Evolutionary conservation across 805 yeast genomes (phyloP).

Genomic region (Nakazawaea wyomingensis): DNA sequence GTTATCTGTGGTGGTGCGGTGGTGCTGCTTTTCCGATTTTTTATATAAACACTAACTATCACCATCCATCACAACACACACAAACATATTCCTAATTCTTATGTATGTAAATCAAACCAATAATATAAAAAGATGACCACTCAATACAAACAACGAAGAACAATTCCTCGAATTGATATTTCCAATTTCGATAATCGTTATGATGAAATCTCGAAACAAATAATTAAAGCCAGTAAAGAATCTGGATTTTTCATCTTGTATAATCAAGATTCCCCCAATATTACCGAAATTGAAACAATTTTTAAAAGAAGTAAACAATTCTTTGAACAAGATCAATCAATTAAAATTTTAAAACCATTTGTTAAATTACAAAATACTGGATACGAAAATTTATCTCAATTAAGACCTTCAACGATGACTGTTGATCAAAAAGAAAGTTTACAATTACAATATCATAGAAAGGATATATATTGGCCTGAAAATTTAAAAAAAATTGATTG

Average conservation of each 20-base stretch:
- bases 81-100: not conserved
- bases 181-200: constrained; percentile 20
- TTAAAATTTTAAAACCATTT: constrained; percentile 26
- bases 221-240: constrained; percentile 25
- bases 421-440: constrained; percentile 28
- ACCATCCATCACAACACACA: not conserved
- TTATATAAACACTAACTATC: too few relatives aligned
- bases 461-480: constrained; percentile 27
- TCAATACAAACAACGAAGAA: too few relatives aligned
- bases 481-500: constrained; percentile 22
- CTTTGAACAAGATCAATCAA: constrained; percentile 21
- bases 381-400: constrained; percentile 27
- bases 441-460: constrained; percentile 27
- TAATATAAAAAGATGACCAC: too few relatives aligned
- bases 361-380: constrained; percentile 28
- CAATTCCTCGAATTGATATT: constrained; percentile 26
- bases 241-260: constrained; percentile 28
- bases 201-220: constrained; percentile 26
- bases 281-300: constrained; percentile 23
- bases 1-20: too few relatives aligned
- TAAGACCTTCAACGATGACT: constrained; percentile 31
- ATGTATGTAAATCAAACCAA: not conserved
- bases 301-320: constrained; percentile 21
- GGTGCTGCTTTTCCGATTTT: too few relatives aligned
- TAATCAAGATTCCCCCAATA: constrained; percentile 28